Percentiles rank a stretch among this genome's conserved stretches.
phyloP scores from a whole-genome alignment of 2,329 filamentous ascomycete genomes.

The Scolecobasidium constrictum region DNA sequence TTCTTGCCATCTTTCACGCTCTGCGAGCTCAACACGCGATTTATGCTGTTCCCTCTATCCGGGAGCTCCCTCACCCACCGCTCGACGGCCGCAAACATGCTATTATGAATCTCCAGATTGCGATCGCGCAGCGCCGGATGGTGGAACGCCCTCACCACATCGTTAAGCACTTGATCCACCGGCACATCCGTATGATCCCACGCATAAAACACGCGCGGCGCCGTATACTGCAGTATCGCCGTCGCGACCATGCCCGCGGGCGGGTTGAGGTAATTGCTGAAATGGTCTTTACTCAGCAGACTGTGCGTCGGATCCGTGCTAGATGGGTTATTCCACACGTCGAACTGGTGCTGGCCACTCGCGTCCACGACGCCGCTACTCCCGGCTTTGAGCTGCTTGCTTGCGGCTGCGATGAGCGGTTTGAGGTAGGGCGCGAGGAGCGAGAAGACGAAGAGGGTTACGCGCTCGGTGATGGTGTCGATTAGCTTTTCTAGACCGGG shows the following conservation, averaged over 20 bases:
- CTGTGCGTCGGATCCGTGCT: constrained; percentile 40
- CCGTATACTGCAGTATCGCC: constrained; percentile 68
- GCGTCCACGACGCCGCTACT: constrained; percentile 57
- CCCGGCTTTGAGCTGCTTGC: constrained; percentile 73
- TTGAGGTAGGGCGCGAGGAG: constrained; percentile 85
- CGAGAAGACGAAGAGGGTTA: constrained; percentile 85
- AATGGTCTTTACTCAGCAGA: constrained; percentile 42
- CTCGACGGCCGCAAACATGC: constrained; percentile 82
- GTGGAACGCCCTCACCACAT: constrained; percentile 76
- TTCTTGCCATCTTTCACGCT: constrained; percentile 78
- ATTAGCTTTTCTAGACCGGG: constrained; percentile 83
- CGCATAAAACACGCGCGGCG: constrained; percentile 79
- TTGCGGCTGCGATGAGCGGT: constrained; percentile 81
- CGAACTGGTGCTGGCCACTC: constrained; percentile 38
- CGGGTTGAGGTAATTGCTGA: constrained; percentile 38
- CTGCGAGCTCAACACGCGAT: constrained; percentile 68
- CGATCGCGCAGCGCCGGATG: constrained; percentile 76
- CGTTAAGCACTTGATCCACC: constrained; percentile 71
- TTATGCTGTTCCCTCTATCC: constrained; percentile 55
- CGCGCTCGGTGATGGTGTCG: constrained; percentile 84
- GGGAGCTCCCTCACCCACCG: constrained; percentile 65
- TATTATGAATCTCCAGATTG: constrained; percentile 64
- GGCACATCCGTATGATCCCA: constrained; percentile 83
- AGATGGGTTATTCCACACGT: constrained; percentile 37
- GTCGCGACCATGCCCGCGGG: constrained; percentile 38